phyloP scores from a whole-genome alignment of 306 rosid species.

The Inga leiocalycina region DNA sequence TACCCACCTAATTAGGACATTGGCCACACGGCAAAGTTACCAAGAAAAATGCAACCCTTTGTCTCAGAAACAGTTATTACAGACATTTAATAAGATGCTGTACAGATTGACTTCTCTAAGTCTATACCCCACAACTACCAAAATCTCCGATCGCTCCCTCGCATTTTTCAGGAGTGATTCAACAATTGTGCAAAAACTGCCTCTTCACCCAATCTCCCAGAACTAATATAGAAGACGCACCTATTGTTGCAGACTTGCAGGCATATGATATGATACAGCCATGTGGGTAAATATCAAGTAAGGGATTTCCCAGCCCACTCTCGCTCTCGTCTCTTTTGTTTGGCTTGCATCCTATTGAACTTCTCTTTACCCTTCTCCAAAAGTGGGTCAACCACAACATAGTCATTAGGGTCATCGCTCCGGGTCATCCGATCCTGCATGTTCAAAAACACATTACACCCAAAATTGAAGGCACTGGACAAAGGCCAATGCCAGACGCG shows the following conservation, averaged over 20 bases:
- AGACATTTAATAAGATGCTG: neutral
- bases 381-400: constrained; percentile 88
- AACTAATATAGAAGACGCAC: neutral
- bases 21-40: neutral
- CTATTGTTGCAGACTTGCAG: neutral
- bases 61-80: neutral
- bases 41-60: neutral
- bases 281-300: constrained; percentile 35
- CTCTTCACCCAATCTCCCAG: neutral
- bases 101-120: neutral
- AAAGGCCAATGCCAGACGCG: too few species aligned
- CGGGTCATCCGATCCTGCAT: constrained; percentile 93
- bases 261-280: constrained; percentile 14
- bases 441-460: neutral
- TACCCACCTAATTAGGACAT: neutral
- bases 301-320: constrained; percentile 64
- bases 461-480: too few species aligned
- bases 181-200: constrained; percentile 3
- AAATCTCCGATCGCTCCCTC: constrained; percentile 1
- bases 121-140: neutral
- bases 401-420: constrained; percentile 76
- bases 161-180: neutral
- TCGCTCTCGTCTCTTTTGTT: constrained; percentile 64
- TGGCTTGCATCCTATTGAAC: constrained; percentile 88
- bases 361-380: constrained; percentile 96